These are phyloP conservation scores for Amphirosellinia nigrospora DNA, from an alignment of 495 filamentous ascomycete species.

Conservation along the genomic window DNA sequence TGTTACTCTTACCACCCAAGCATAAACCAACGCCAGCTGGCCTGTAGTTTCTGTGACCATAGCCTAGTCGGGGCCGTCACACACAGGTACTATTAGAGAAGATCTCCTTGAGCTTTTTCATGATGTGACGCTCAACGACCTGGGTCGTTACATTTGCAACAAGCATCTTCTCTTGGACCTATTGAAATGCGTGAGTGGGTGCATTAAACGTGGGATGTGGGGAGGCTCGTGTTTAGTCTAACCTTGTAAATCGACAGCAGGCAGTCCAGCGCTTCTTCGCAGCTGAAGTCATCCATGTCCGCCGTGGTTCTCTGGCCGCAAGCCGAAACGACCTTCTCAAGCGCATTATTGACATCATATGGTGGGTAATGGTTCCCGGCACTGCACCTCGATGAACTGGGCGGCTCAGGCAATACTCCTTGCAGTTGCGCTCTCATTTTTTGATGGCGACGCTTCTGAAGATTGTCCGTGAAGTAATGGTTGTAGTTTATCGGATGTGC, in stretches of 20 bases:
- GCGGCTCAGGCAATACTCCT: background rate
- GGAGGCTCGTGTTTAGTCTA: background rate
- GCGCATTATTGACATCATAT: background rate
- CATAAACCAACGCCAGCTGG: no score
- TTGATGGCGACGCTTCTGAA: conserved; percentile 25
- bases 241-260: conserved; percentile 9
- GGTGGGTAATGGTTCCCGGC: background rate
- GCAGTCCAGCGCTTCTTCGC: conserved; percentile 1
- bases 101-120: conserved; percentile 20
- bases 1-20: no score
- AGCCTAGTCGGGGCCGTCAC: no score
- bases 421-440: background rate
- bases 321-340: conserved; percentile 4
- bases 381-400: background rate
- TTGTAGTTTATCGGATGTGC: conserved; percentile 37
- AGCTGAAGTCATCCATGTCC: background rate
- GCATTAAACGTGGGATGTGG: background rate
- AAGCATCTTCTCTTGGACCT: conserved; percentile 45
- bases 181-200: background rate
- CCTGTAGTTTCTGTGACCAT: no score
- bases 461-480: conserved; percentile 36
- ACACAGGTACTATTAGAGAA: no score
- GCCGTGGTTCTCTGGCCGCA: conserved; percentile 2
- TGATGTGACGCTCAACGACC: conserved; percentile 46
- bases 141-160: conserved; percentile 48